These are phyloP conservation scores for Malassezia sympodialis DNA, from an alignment of 1,284 basidiomycete genomes.

Conservation along the genomic window DNA sequence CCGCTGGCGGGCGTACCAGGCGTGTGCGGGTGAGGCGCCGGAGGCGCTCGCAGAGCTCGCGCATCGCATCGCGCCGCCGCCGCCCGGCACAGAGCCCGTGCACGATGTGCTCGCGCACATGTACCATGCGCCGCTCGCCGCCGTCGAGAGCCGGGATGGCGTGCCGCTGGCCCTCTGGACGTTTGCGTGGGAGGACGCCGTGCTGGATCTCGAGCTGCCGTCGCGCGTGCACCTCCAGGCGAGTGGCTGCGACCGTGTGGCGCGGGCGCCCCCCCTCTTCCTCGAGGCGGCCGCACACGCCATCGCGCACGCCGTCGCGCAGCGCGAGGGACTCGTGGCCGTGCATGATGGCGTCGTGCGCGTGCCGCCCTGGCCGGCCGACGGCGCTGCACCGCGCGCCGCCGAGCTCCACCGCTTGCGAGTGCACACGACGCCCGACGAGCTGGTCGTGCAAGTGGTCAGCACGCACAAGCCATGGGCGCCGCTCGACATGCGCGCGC, in stretches of 20 bases:
- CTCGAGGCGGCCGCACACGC: not conserved
- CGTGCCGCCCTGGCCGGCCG: not conserved
- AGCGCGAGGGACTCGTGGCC: not conserved
- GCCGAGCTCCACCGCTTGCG: not conserved
- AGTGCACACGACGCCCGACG: not conserved
- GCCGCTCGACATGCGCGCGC: not conserved
- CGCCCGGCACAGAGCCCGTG: not conserved
- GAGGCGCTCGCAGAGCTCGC: not conserved
- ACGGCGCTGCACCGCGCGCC: not conserved
- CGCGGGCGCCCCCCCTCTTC: not conserved
- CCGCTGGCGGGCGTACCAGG: not conserved
- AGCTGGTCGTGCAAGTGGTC: not conserved
- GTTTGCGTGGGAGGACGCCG: not conserved
- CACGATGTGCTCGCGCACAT: not conserved
- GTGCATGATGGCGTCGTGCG: not conserved
- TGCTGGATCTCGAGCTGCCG: not conserved
- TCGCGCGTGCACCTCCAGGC: not conserved
- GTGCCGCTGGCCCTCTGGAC: not conserved
- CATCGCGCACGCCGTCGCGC: not conserved
- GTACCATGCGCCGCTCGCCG: not conserved
- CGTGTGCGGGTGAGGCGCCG: not conserved
- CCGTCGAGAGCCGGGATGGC: not conserved
- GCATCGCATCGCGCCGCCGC: not conserved
- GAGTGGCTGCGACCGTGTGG: not conserved
- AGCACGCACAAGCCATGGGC: constrained; percentile 2